Base-by-base conservation (phyloP, 179 eudicot genomes). In the Heliamphora pulchella region DNA sequence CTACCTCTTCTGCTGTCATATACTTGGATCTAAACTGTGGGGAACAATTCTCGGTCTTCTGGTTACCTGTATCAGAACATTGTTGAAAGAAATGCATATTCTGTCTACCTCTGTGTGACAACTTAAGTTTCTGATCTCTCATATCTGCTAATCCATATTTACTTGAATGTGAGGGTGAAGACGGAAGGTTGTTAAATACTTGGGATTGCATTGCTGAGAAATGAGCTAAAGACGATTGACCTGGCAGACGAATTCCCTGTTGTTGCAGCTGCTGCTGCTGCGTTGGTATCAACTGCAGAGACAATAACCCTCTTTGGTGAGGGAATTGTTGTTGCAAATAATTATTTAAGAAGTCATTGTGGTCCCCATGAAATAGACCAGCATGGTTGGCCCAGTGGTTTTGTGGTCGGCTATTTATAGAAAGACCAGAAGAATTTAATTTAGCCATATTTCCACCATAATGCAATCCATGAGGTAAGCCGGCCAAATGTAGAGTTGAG, bases 1-100 rank as follows among this genome's bases (percentile, higher is more conserved):
- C 99, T 59, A 96, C 87, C 80, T 96, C 99, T 58, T 88, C 92
- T 22, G 91, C 79, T 6, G 92, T 81, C 99, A 96, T 96, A 84
- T 94, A 90, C 85, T 89, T 96, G 77, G 97, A 88, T 77, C 87
- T 90, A 73, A 87, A 96, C 79, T 84, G 88, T 47, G 93, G 94
- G 91, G 91, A 87, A 71, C 85, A 86, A 71, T 79, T 85, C 31
- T 87, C 91, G 81, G 75, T 83, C 84, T 85, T 87, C 77, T 87
- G 92, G 39, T 31, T 31, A 83, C 84, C 79, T 9, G 78, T 41
- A 82, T 53, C 95, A 80, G 83, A 83, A 8, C 89, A 89, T 55
- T 84, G 95, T 54, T 88, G 93, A 79, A 89, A 78, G 76, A 84
- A 85, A 15, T 88, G 94, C 79, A 80, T 59, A 81, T 86, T 89